Evolutionary conservation across 768 basidiomycete genomes (phyloP), one percentile per base, ranked within the genome.

Genomic region (Nidularia pulvinata): DNA sequence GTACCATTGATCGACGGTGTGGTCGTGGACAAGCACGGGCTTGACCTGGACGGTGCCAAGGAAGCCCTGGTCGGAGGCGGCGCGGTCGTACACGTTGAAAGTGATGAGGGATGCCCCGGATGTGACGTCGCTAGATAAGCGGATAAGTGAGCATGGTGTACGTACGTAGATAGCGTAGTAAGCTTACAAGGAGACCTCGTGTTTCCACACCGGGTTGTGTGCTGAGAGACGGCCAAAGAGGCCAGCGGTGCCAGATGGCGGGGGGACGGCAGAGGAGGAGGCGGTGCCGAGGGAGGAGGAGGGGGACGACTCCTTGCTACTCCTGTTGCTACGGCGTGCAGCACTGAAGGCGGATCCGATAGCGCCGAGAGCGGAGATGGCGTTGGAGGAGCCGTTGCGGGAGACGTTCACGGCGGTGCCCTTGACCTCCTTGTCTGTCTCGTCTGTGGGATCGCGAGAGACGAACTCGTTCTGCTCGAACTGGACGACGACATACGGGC

Each of bases 391-490:
- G 33, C 79, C 75, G 47, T 64, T 67, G 55, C 67, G 62, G 19
- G 69, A 68, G 42, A 83, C 80, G 58, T 80, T 84, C 39, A 80
- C 85, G 3, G 93, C 82, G 39, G 81, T 80, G 61, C 92, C 93
- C 68, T 88, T 93, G 70, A 92, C 89, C 71, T 93, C 91, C 77
- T 91, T 94, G 75, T 91, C 91, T 14, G 80, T 75, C 69, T 93
- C 91, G 59, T 85, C 83, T 25, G 88, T 91, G 30, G 94, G 92
- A 68, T 96, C 92, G 45, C 97, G 78, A 61, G 87, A 88, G 68
- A 99, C 88, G 66, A 98, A 99, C 72, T 99, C 97, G 80, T 94
- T 98, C 72, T 98, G 91, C 76, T 99, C 97, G 71, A 98, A 99
- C 70, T 95, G 91, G 60, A 95, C 95, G 68, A 98, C 95, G 61